Percentiles rank a stretch among this genome's conserved stretches.
Conservation (phyloP, 2,329 filamentous ascomycete genomes). For the Gliomastix tumulicola region DNA sequence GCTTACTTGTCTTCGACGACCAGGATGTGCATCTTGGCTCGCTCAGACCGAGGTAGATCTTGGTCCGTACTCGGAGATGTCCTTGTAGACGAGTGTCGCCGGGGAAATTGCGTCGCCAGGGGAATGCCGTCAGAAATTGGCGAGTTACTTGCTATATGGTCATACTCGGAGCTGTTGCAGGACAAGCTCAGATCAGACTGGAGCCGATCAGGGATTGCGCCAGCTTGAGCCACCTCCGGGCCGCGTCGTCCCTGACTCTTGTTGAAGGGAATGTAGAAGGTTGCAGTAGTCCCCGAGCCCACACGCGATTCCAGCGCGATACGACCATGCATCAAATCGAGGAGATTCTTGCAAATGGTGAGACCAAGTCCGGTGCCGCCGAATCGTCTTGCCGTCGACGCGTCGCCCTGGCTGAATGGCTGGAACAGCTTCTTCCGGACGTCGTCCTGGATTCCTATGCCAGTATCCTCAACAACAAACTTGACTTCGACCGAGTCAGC, state of each 20-base stretch:
- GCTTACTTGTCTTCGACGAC: constrained; percentile 77
- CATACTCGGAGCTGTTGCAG: constrained; percentile 59
- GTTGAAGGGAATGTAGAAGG: constrained; percentile 71
- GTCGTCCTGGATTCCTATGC: constrained; percentile 75
- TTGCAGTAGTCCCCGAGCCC: constrained; percentile 64
- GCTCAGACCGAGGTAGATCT: constrained; percentile 47
- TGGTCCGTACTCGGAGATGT: constrained; percentile 30
- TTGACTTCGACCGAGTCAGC: constrained; percentile 59
- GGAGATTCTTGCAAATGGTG: constrained; percentile 74
- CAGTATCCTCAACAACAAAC: constrained; percentile 70
- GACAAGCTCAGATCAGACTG: constrained; percentile 59
- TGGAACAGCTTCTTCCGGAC: constrained; percentile 68
- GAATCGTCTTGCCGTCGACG: constrained; percentile 71
- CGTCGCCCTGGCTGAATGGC: constrained; percentile 76
- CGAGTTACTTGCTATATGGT: constrained; percentile 35
- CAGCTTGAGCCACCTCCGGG: constrained; percentile 52
- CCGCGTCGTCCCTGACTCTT: constrained; percentile 49
- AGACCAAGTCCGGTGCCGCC: constrained; percentile 72
- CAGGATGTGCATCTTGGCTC: constrained; percentile 60
- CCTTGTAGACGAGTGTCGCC: constrained; percentile 23
- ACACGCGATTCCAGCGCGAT: constrained; percentile 63
- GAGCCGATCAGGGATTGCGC: constrained; percentile 59
- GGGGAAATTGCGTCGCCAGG: constrained; percentile 7
- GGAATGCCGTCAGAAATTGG: constrained; percentile 15
- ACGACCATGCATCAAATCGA: constrained; percentile 73